phyloP scores from a whole-genome alignment of 2,329 filamentous ascomycete genomes.

The Aspergillus clavatus region DNA sequence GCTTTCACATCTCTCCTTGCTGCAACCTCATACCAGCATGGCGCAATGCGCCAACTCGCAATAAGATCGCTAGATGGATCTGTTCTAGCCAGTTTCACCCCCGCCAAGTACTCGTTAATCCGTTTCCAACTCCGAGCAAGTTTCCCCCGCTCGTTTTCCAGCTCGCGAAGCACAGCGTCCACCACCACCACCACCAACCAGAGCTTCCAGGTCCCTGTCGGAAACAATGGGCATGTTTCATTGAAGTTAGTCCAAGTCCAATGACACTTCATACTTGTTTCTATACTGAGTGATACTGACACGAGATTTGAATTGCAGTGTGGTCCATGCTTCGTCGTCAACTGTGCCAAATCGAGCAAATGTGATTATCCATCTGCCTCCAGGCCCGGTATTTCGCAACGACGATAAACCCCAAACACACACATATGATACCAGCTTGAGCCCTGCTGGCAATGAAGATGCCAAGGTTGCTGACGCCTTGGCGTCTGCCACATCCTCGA shows the following conservation, averaged over 20 bases:
- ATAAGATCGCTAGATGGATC: neutral
- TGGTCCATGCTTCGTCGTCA: constrained; percentile 15
- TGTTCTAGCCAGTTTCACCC: constrained; percentile 2
- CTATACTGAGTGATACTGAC: too few species aligned
- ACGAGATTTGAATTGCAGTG: constrained; percentile 10
- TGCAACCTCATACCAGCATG: constrained; percentile 4
- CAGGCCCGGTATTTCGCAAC: constrained; percentile 28
- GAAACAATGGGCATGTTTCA: constrained; percentile 26
- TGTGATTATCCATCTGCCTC: constrained; percentile 36
- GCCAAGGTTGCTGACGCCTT: constrained; percentile 13
- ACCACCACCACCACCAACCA: neutral
- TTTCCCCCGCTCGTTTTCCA: neutral
- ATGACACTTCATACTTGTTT: neutral
- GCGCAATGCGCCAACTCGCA: constrained; percentile 20
- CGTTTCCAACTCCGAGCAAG: neutral
- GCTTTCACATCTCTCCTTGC: neutral
- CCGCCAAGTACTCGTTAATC: neutral
- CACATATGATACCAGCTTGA: neutral
- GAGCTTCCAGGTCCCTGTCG: constrained; percentile 19
- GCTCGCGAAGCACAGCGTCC: neutral
- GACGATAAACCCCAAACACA: neutral
- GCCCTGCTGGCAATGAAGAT: neutral
- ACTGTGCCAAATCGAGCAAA: constrained; percentile 13
- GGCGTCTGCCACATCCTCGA: constrained; percentile 29
- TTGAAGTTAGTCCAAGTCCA: constrained; percentile 18